These are phyloP conservation scores for Alternaria conjuncta DNA, from an alignment of 2,329 filamentous ascomycete species.

Conservation along the genomic window DNA sequence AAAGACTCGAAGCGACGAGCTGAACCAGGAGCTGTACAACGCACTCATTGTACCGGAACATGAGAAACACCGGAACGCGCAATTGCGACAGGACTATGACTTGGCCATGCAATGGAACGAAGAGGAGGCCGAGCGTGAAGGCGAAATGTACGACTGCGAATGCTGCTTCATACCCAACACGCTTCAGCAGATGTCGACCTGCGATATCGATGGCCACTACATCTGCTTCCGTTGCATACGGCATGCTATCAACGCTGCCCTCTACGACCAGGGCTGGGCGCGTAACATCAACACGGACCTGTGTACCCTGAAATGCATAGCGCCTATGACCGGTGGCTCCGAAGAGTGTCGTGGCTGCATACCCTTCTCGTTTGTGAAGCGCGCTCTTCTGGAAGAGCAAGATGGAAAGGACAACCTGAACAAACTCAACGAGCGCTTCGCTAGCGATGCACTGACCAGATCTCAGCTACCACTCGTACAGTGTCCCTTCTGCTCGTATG, in stretches of 20 bases:
- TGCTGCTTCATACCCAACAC: constrained; percentile 76
- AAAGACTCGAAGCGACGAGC: constrained; percentile 66
- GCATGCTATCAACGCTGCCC: constrained; percentile 80
- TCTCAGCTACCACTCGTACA: constrained; percentile 77
- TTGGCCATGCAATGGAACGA: constrained; percentile 57
- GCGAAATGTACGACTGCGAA: constrained; percentile 69
- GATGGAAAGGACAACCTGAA: constrained; percentile 74
- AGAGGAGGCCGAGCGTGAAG: constrained; percentile 54
- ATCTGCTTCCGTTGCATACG: constrained; percentile 84
- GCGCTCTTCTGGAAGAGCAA: constrained; percentile 73
- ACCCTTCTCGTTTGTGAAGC: constrained; percentile 70
- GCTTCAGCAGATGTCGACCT: constrained; percentile 78
- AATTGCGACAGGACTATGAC: constrained; percentile 48
- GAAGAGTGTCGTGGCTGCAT: constrained; percentile 75
- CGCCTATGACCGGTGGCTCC: constrained; percentile 64
- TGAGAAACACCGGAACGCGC: constrained; percentile 48
- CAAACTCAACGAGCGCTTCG: constrained; percentile 79
- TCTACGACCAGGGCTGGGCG: constrained; percentile 93
- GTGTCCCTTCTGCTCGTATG: constrained; percentile 91
- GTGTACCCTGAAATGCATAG: constrained; percentile 83
- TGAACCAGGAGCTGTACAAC: constrained; percentile 58
- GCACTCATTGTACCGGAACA: constrained; percentile 53
- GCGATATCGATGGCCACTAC: constrained; percentile 71
- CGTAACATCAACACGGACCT: constrained; percentile 75
- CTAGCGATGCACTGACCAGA: constrained; percentile 75